These are phyloP conservation scores for Colletotrichum sp. DNA, from an alignment of 2,329 filamentous ascomycete genomes.

Conservation along the genomic window DNA sequence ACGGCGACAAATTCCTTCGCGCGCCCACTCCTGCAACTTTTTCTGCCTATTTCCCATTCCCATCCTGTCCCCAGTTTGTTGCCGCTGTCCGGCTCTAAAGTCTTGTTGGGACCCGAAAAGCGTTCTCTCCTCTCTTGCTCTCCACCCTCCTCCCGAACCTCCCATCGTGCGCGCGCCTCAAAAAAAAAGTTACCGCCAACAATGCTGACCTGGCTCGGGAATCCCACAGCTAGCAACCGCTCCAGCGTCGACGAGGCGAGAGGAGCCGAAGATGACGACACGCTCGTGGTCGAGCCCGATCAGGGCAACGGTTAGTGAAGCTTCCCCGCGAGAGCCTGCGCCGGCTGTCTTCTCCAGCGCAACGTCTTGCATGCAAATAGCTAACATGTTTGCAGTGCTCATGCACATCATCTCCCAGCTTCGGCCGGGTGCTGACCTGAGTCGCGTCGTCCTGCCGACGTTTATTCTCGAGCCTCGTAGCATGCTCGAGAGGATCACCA, in stretches of 20 bases:
- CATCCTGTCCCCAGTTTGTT: neutral
- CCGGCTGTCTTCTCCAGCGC: neutral
- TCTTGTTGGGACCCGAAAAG: constrained; percentile 2
- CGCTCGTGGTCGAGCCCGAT: constrained; percentile 84
- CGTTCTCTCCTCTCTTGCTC: neutral
- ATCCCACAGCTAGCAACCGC: constrained; percentile 45
- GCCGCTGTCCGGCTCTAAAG: neutral
- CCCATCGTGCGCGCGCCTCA: constrained; percentile 1
- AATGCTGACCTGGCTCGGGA: constrained; percentile 50
- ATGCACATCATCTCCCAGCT: constrained; percentile 97
- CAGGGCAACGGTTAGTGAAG: constrained; percentile 84
- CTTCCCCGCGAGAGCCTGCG: neutral
- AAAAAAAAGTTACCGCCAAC: constrained; percentile 25
- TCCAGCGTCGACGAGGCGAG: constrained; percentile 55
- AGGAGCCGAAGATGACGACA: constrained; percentile 68
- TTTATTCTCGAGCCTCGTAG: constrained; percentile 98
- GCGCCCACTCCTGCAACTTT: neutral
- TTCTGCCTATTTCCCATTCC: neutral
- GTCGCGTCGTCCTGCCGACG: constrained; percentile 91
- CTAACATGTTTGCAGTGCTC: constrained; percentile 67
- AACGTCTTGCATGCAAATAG: neutral
- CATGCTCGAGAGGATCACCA: constrained; percentile 98
- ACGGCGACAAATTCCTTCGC: neutral
- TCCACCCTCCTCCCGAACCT: constrained; percentile 7
- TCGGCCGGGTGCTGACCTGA: constrained; percentile 92